Base-by-base conservation (phyloP, 345 rosid genomes). In the Adansonia digitata region DNA sequence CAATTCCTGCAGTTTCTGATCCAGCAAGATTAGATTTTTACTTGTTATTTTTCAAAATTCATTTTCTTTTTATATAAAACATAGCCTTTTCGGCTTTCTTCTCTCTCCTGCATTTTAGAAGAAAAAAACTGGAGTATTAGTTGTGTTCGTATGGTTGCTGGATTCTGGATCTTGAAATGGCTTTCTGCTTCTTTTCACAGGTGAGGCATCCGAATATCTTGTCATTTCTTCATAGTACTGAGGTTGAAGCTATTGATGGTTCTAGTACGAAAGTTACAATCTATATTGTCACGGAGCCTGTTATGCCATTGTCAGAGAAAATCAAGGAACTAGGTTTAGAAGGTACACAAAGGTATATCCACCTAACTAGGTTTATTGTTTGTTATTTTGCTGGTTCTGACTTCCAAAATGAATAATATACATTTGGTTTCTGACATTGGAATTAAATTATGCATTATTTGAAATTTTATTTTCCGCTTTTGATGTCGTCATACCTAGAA, bases 271-370 rank as follows among this genome's bases (percentile, higher is more conserved):
- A 86, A 80, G 82, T 91, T 66, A 90, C 97, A 17, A 87, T 95
- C 69, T 95, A 95, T 74, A 90, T 95, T 35, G 99, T 95, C 77
- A 95, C 99, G 5, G 99, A 95, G 82, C 99, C 99, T 74, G 99
- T 91, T 59, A 91, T 93, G 90, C 99, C 99, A 1, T 79, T 95
- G 14, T 85, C 97, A n/a, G 97, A 95, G 78, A 95, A 93, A 87
- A 90, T 95, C 71, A 93, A 88, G 87, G 99, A 95, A 83, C 88
- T 95, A 26, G 93, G 97, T 80, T 82, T 95, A 75, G 86, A 88
- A 80, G 91, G 97, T 77, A 89, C 88, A 8, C 99, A 90, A 79
- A 91, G 99, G 99, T 95, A 83, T 66, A 75, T 48, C 53, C 42
- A 43, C 72, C 75, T 52, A 35, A 40, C 49, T 18, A n/a, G n/a